Base-by-base conservation (phyloP, 371 early-diverging fungal species). In the Actinomortierella ambigua region DNA sequence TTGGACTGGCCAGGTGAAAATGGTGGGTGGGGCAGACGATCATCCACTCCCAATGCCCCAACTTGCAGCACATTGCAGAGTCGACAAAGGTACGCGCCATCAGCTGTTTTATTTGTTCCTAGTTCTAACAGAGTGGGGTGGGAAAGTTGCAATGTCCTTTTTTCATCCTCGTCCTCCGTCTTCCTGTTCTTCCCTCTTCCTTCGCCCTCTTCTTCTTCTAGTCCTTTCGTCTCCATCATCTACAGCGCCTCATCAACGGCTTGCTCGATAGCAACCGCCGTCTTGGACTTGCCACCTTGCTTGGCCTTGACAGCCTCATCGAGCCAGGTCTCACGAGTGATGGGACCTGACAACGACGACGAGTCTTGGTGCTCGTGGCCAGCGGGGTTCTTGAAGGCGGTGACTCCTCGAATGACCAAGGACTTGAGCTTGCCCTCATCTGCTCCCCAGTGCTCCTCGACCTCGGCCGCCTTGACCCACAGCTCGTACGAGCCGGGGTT, bases 311-410 rank as follows among this genome's bases (percentile, higher is more conserved):
- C 40, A 3, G 73, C 73, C 49, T 65, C 66, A 14, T 66, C n/a
- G 47, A 65, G 34, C 73, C 73, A 71, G 20, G 51, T 48, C 23
- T 57, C 26, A 57, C 62, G 62, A 22, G 40, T 53, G 27, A 71
- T 26, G 23, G 66, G 49, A 18, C 39, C 8, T n/a, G 40, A 42
- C 29, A 56, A 52, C 4, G 55, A 49, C 34, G 55, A n/a, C 15
- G 53, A 55, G 39, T 68, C 59, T 2, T 61, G 61, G 39, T 68
- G 68, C 34, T 68, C 68, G 24, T 68, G 68, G 55, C 63, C 73
- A 17, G 65, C 66, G 40, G 71, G 71, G 65, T 64, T 64, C 59
- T 64, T 64, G 59, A 64, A 64, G n/a, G 53, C 59, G n/a, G 50
- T 55, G 34, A 64, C 50, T 11, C 65, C 65, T 9, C 59, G 58